A percentile compares a stretch with the other conserved stretches of the same genome.
Evolutionary conservation across 73 alveolate species (phyloP).

Genomic region (Paramecium sonneborni): DNA sequence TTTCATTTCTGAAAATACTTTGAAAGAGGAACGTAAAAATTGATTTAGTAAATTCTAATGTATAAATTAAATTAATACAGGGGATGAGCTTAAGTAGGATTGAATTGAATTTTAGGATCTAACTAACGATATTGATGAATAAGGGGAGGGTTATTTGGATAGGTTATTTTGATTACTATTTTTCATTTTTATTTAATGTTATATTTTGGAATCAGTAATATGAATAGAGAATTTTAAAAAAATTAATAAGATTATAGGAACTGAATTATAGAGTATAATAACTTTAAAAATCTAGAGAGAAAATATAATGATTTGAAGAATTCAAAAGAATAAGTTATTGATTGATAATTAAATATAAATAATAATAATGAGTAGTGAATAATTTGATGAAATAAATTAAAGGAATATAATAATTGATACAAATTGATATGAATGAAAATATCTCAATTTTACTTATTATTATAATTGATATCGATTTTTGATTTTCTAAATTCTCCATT

Average conservation of each 20-base stretch:
- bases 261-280: background rate
- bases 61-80: background rate
- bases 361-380: no score
- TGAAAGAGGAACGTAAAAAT: background rate
- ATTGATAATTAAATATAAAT: no score
- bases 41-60: background rate
- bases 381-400: no score
- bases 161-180: background rate
- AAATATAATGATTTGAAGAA: background rate
- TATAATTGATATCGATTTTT: background rate
- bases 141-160: background rate
- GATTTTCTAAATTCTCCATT: background rate
- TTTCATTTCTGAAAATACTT: conserved; percentile 17
- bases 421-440: background rate
- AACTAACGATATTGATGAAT: background rate
- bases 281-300: background rate
- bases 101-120: background rate
- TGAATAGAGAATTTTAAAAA: background rate
- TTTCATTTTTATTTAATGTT: conserved; percentile 6
- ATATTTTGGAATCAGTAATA: background rate
- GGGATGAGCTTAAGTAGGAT: background rate
- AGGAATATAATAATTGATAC: no score
- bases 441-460: background rate
- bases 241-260: background rate
- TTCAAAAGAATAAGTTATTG: background rate